Conservation (phyloP, 2,329 filamentous ascomycete genomes). For the Amphichorda felina region DNA sequence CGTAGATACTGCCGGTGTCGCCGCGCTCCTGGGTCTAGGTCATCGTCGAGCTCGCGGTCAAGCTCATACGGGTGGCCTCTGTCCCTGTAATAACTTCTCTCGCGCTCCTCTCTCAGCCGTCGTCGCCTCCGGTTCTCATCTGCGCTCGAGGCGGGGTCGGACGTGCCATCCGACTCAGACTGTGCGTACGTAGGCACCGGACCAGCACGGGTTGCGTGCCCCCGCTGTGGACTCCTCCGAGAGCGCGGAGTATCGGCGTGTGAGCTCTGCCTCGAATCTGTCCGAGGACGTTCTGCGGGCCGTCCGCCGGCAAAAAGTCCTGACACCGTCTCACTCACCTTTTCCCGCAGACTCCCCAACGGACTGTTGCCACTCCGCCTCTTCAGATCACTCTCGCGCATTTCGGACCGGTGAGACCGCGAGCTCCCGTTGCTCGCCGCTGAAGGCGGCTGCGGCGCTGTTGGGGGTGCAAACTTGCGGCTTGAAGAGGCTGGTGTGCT, state of each 20-base stretch:
- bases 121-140: constrained; percentile 16
- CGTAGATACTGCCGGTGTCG: constrained; percentile 22
- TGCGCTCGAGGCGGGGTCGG: constrained; percentile 19
- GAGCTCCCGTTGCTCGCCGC: constrained; percentile 11
- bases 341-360: constrained; percentile 27
- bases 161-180: constrained; percentile 20
- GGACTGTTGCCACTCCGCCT: constrained; percentile 22
- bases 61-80: constrained; percentile 19
- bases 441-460: constrained; percentile 15
- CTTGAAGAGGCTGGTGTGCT: constrained; percentile 12
- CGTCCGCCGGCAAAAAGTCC: constrained; percentile 18
- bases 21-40: constrained; percentile 15
- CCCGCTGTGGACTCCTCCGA: constrained; percentile 15
- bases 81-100: constrained; percentile 21
- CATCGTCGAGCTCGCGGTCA: constrained; percentile 18
- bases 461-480: constrained; percentile 19
- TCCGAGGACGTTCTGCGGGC: constrained; percentile 20
- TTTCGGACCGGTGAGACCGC: constrained; percentile 20
- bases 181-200: constrained; percentile 29
- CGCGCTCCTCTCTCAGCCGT: constrained; percentile 15
- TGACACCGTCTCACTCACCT: constrained; percentile 30
- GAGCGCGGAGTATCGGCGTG: constrained; percentile 16
- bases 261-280: constrained; percentile 19
- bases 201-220: constrained; percentile 9
- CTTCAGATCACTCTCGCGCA: constrained; percentile 21